Evolutionary conservation across 192 early-diverging fungal genomes (phyloP), one percentile per base, ranked within the genome.

Genomic region (Kickxella alabastrina): DNA sequence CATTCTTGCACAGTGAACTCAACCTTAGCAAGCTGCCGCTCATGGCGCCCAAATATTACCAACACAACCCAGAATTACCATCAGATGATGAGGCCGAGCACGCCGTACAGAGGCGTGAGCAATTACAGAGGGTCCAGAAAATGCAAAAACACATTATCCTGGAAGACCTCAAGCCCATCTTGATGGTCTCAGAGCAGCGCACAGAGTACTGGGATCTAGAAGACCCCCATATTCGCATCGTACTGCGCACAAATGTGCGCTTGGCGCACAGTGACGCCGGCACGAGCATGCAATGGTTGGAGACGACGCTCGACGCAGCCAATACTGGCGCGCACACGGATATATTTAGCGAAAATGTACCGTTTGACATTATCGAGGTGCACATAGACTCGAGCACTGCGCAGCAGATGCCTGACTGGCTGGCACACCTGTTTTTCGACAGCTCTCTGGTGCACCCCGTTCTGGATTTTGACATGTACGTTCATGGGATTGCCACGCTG

Each of bases 391-490:
- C 31, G 4, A n/a, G 28, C 3, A 14, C 46, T 6, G 50, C 17
- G 8, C 44, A 51, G 39, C 44, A 51, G 39, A 65, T 67, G 60
- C 65, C 71, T 12, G 43, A 15, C 14, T 75, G 65, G 64, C 59
- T 75, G 9, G 57, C 60, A 2, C 52, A 63, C 12, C 39, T 75
- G 38, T 67, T 75, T 43, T 75, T 75, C 34, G 71, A 68, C 5
- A 57, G 56, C 44, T 17, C 34, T 6, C 46, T 64, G 15, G 60
- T 68, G 15, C 65, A 58, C 8, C 65, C 71, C 3, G 65, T 75
- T 7, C 55, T 75, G 7, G 71, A 75, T 34, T 75, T 75, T 59
- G 65, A 75, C 22, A n/a, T 64, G 27, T 75, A 75, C 27, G 19
- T 64, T 10, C 71, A 75, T 26, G 59, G 54, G 5, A 58, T 67